Percentiles rank a stretch among this genome's conserved stretches.
phyloP scores from a whole-genome alignment of 2,329 filamentous ascomycete genomes.

The Alternaria viburni region DNA sequence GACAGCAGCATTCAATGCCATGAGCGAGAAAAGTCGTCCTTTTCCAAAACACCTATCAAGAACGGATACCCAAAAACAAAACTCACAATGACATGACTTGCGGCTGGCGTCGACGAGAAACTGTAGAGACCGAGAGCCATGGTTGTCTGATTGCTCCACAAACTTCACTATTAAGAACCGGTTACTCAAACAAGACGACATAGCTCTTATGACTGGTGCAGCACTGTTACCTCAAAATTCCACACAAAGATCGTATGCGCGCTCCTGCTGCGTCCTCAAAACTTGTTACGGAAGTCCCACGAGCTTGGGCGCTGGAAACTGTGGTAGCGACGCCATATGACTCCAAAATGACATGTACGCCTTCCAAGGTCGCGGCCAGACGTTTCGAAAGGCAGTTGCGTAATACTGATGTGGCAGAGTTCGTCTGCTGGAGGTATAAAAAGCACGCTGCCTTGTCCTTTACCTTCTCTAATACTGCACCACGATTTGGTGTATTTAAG shows the following conservation, averaged over 20 bases:
- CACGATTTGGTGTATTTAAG: no score
- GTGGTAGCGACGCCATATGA: fast-evolving
- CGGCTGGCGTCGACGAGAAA: neutral
- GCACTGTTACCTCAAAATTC: fast-evolving
- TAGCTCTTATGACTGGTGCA: neutral
- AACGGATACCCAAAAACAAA: no score
- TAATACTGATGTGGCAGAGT: neutral
- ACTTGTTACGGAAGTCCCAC: no score
- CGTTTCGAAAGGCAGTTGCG: neutral
- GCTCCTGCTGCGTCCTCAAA: neutral
- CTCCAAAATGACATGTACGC: neutral
- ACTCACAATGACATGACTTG: neutral
- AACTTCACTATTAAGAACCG: no score
- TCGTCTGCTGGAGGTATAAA: neutral
- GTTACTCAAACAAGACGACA: no score
- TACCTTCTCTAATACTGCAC: no score
- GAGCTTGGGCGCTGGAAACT: neutral
- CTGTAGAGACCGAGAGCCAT: no score
- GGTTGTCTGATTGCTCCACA: no score
- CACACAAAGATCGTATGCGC: neutral
- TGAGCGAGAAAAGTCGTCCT: neutral
- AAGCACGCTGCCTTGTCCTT: neutral
- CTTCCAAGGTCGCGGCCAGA: neutral
- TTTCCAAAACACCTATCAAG: no score
- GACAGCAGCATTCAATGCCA: no score